phyloP scores from a whole-genome alignment of 2,329 filamentous ascomycete genomes.

The Chaetomium globosum region DNA sequence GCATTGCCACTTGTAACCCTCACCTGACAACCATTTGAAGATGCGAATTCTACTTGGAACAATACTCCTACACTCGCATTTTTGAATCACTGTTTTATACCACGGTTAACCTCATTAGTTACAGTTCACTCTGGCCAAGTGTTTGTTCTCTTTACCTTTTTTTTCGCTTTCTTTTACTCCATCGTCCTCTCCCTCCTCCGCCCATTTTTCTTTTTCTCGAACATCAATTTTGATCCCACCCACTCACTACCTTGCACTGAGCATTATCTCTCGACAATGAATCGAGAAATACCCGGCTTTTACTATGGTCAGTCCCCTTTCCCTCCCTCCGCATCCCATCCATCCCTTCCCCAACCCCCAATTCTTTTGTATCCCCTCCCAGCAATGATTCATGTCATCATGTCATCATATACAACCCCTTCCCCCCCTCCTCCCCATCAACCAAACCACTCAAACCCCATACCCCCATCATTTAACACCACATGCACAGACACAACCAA shows the following conservation, averaged over 20 bases:
- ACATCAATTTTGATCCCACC: neutral
- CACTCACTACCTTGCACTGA: neutral
- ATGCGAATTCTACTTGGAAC: neutral
- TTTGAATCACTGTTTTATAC: neutral
- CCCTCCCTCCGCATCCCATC: too few relatives aligned
- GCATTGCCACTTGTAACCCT: neutral
- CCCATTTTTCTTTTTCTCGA: neutral
- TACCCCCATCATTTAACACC: too few relatives aligned
- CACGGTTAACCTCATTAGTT: neutral
- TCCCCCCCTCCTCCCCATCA: neutral
- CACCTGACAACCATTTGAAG: neutral
- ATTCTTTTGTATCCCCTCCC: too few relatives aligned
- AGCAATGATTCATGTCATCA: too few relatives aligned
- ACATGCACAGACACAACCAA: constrained; percentile 54
- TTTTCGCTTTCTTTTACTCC: neutral
- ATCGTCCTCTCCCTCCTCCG: neutral
- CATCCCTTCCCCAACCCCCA: too few relatives aligned
- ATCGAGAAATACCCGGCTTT: constrained; percentile 30
- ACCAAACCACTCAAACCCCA: neutral
- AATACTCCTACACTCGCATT: neutral
- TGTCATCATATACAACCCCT: too few relatives aligned
- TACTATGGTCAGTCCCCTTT: constrained; percentile 28
- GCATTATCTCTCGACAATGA: constrained; percentile 13
- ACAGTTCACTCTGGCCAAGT: too few relatives aligned
- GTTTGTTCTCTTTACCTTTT: too few relatives aligned